Base-by-base conservation (phyloP, 1,284 basidiomycete genomes). In the Schizophyllum commune region DNA sequence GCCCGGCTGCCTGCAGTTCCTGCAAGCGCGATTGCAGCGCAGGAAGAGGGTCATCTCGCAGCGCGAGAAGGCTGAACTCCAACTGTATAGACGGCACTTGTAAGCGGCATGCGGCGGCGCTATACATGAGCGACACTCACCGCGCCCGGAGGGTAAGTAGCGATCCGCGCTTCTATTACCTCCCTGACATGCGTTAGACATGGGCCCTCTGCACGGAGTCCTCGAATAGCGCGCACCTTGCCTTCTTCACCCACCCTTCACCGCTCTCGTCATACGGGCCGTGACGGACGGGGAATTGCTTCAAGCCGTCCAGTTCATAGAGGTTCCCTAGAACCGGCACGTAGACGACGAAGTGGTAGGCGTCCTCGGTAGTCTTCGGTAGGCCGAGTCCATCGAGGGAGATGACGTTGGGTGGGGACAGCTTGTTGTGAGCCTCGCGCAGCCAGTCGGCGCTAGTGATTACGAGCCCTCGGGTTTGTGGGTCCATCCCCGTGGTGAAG, bases 291-390 rank as follows among this genome's bases (percentile, higher is more conserved):
- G 94, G 88, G 64, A 80, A 76, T 57, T 79, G 74, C 69, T 93
- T 92, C 65, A 98, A 75, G 3, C 94, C 94, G 71, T 97, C 95
- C 34, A 98, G 80, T 74, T 98, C 95, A 73, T 94, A 96, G 57
- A 98, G 75, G 33, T 83, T 80, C 13, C 91, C 94, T 71, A 86
- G 82, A 56, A 88, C 78, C 3, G 95, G 95, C 56, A 95, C 74
- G 73, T 96, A 98, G 5, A 94, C 87, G 55, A 96, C 87, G 69
- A 96, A 96, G 69, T 97, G 94, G 74, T 95, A 98, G 11, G 93
- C 93, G 67, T 96, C 94, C 69, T 94, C 92, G 1, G 80, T 72
- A 63, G 85, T 89, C 65, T 84, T 89, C 2, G 88, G 83, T 15
- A 86, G 73, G 34, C 82, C 85, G 59, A 90, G 74, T 58, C 89